phyloP scores from a whole-genome alignment of 2,329 filamentous ascomycete species.

The Trichoderma afroharzianum region DNA sequence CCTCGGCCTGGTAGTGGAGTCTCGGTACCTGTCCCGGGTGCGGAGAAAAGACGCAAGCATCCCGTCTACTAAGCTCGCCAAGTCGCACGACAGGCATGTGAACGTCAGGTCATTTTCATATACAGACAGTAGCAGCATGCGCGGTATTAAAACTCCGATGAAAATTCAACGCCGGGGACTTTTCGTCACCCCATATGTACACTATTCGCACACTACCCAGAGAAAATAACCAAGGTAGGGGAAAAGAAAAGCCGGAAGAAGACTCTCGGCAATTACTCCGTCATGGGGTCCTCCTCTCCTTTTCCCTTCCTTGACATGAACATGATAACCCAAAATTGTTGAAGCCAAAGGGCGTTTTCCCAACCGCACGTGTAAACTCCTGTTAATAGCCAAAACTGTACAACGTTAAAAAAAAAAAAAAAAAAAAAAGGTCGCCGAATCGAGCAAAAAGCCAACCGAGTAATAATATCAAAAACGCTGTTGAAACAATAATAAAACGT shows the following conservation, averaged over 20 bases:
- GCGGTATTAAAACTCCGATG: not conserved
- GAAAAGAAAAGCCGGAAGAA: not conserved
- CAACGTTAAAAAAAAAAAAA: no score
- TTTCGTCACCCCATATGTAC: conserved; percentile 16
- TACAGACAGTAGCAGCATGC: not conserved
- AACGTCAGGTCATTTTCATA: conserved; percentile 2
- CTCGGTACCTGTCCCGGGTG: not conserved
- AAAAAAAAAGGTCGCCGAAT: not conserved
- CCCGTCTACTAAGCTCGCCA: not conserved
- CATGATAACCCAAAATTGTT: not conserved
- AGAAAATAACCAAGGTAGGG: not conserved
- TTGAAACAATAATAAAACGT: not conserved
- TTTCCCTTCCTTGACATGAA: not conserved
- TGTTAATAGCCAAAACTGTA: not conserved
- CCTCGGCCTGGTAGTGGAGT: conserved; percentile 9
- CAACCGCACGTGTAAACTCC: not conserved
- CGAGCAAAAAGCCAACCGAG: not conserved
- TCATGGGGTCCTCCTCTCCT: not conserved
- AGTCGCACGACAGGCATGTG: conserved; percentile 2
- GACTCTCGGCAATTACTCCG: not conserved
- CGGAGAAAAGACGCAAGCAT: not conserved
- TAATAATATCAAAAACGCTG: not conserved
- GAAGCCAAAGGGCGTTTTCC: not conserved
- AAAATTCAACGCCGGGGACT: conserved; percentile 8
- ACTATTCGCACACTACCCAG: not conserved